phyloP scores from a whole-genome alignment of 2,329 filamentous ascomycete genomes.

The Volutella citrinella region DNA sequence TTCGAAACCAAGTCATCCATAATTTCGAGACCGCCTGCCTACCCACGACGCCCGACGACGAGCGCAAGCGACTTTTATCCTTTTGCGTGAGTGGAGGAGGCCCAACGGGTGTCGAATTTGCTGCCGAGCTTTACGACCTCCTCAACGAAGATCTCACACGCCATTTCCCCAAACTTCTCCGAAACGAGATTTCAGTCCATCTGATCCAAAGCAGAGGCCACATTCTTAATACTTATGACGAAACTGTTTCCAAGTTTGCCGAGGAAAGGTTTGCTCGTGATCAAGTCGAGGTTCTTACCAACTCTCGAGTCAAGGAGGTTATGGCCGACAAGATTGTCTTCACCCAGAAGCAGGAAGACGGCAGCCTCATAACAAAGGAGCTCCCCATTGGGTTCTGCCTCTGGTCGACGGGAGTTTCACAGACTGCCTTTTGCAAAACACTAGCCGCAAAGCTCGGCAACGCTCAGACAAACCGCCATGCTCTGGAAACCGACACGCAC shows the following conservation, averaged over 20 bases:
- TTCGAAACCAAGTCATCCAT: slow-evolving; percentile 82
- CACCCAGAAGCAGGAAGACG: slow-evolving; percentile 73
- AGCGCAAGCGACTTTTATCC: slow-evolving; percentile 81
- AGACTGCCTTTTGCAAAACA: slow-evolving; percentile 74
- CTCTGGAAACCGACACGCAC: slow-evolving; percentile 91
- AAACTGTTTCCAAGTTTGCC: slow-evolving; percentile 87
- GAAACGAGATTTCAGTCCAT: slow-evolving; percentile 97
- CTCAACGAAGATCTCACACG: slow-evolving; percentile 88
- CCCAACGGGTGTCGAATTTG: slow-evolving; percentile 96
- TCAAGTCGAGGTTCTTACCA: slow-evolving; percentile 86
- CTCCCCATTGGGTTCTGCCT: slow-evolving; percentile 94
- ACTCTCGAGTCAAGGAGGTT: slow-evolving; percentile 90
- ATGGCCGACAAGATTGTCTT: slow-evolving; percentile 81
- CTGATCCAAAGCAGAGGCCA: slow-evolving; percentile 92
- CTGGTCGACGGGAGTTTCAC: slow-evolving; percentile 94
- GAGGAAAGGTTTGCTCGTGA: slow-evolving; percentile 90
- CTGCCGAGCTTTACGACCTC: slow-evolving; percentile 92
- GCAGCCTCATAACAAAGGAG: slow-evolving; percentile 79
- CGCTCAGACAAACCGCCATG: slow-evolving; percentile 81
- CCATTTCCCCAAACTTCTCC: slow-evolving; percentile 83
- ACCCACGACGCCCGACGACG: slow-evolving; percentile 87
- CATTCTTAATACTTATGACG: slow-evolving; percentile 97
- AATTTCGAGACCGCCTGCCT: slow-evolving; percentile 90
- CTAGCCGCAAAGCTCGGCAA: slow-evolving; percentile 74
- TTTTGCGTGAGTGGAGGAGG: slow-evolving; percentile 97